Evolutionary conservation across 2,329 filamentous ascomycete genomes (phyloP), one percentile per base, ranked within the genome.

Genomic region (Phyllosticta capitalensis): DNA sequence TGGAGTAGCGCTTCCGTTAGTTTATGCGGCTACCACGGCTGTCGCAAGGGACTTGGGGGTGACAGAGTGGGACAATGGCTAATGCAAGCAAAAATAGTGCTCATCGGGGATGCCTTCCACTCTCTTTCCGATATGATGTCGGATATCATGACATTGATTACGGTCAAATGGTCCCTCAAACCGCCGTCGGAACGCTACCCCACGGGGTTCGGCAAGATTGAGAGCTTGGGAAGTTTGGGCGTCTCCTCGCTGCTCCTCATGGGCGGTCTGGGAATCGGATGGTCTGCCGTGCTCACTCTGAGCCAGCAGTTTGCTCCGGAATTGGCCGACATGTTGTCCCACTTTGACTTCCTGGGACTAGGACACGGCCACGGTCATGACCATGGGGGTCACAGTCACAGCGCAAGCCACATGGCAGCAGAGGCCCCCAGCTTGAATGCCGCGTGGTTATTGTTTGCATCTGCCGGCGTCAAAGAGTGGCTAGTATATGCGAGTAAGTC

Each of bases 381-480:
- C 22, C 48, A 56, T 28, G 28, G 38, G 71, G 77, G 73, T 21
- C 63, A 65, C 50, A 60, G 52, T 50, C 76, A 78, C 65, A 72
- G 71, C 5, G 63, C 69, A 7, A 71, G 74, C 3, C 81, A 81
- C 59, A 76, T 82, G 38, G 83, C 58, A 9, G 33, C 28, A 12
- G 50, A 49, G 6, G 58, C 85, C 1, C 94, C 94, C 0, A 95
- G 90, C 72, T 82, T 99, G 65, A 92, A 97, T 72, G 94, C 94
- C 21, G 92, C 90, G 7, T 99, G 94, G 94, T 77, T 99, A 61
- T 92, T 94, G 38, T 88, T 84, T 49, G 92, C 90, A 20, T 96
- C 90, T 1, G 94, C 99, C 60, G 74, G 90, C 24, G 79, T 97
- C 67, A 99, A 99, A 76, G 94, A 99, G 75, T 99, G 92, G 90